Base-by-base conservation (phyloP, 768 basidiomycete species). In the Leccinum longicurvipes region DNA sequence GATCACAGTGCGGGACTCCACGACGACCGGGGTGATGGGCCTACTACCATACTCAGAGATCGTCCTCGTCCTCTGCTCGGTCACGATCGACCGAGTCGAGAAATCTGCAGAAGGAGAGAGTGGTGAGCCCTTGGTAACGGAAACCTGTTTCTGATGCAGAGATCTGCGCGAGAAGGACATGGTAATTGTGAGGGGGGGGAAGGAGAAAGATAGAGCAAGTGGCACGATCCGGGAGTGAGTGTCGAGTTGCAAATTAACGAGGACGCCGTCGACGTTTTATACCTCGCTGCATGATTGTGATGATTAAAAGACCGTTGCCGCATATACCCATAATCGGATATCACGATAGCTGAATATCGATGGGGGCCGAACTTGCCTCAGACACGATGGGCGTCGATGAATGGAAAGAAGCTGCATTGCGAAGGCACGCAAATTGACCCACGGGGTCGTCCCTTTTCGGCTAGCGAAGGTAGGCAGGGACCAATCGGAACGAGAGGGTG, bases 141-240 rank as follows among this genome's bases (percentile, higher is more conserved):
- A 49, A 24, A 23, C 25, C 12, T 47, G 21, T 27, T 57, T 62
- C n/a, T 55, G 50, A 12, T 63, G 49, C 10, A 8, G 9, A 51
- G 49, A 14, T 34, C 47, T 60, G 54, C 45, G 63, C 28, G 53
- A 50, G 54, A 57, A 63, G 49, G 59, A 68, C 63, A 66, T 68
- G 59, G 6, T 58, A 34, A 10, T 53, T 46, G 14, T 19, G 17
- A 39, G n/a, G n/a, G 19, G 39, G 39, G 19, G 39, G 39, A 39
- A n/a, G 39, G 39, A 39, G 10, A 39, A 39, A n/a, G 36, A 39
- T 39, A 12, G 36, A 19, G 19, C 10, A 44, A 11, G 42, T 47
- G 23, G 47, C 44, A 7, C 3, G 9, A 12, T 25, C 4, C 6
- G 47, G 10, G 39, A 15, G 39, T 19, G 19, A 19, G 39, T 19